Conservation (phyloP, 2,329 filamentous ascomycete genomes). For the Dactylellina sp. region DNA sequence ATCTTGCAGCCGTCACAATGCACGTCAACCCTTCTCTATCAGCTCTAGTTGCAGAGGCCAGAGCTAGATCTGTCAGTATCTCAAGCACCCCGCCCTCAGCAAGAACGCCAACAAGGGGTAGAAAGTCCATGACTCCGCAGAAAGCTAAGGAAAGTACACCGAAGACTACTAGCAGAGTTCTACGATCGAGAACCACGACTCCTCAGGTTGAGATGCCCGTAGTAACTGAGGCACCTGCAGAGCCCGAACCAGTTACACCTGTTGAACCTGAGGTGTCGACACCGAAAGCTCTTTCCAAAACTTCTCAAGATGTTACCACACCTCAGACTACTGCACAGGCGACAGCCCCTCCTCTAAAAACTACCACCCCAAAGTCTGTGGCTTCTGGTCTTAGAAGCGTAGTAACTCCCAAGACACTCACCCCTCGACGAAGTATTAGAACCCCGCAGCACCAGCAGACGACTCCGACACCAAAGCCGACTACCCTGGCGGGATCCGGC, state of each 20-base stretch:
- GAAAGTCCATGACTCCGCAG: slow-evolving; percentile 39
- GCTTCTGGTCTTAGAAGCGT: slow-evolving; percentile 10
- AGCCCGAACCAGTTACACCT: slow-evolving; percentile 6
- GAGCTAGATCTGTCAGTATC: slow-evolving; percentile 47
- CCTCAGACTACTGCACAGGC: slow-evolving; percentile 21
- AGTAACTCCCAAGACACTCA: slow-evolving; percentile 62
- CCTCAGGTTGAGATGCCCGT: slow-evolving; percentile 25
- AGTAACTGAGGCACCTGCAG: slow-evolving; percentile 2
- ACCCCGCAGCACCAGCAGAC: slow-evolving; percentile 62
- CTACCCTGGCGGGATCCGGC: slow-evolving; percentile 49
- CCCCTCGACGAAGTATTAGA: slow-evolving; percentile 63
- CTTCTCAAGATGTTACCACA: slow-evolving; percentile 27
- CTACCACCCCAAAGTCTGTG: slow-evolving; percentile 33
- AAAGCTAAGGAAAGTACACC: slow-evolving; percentile 40
- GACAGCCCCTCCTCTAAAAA: slow-evolving; percentile 5
- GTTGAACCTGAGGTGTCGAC: slow-evolving; percentile 34
- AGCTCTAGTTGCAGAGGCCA: slow-evolving; percentile 44
- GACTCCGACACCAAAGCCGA: slow-evolving; percentile 46
- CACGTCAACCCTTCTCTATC: slow-evolving; percentile 48
- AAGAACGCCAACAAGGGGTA: slow-evolving; percentile 22
- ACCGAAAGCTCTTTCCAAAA: slow-evolving; percentile 29
- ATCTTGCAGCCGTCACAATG: slow-evolving; percentile 48
- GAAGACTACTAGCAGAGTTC: slow-evolving; percentile 31
- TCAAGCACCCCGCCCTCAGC: slow-evolving; percentile 37
- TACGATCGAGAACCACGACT: slow-evolving; percentile 39